A percentile compares a stretch with the other conserved stretches of the same genome.
Evolutionary conservation across 306 rosid genomes (phyloP).

Genomic region (Vigna nakashimae): DNA sequence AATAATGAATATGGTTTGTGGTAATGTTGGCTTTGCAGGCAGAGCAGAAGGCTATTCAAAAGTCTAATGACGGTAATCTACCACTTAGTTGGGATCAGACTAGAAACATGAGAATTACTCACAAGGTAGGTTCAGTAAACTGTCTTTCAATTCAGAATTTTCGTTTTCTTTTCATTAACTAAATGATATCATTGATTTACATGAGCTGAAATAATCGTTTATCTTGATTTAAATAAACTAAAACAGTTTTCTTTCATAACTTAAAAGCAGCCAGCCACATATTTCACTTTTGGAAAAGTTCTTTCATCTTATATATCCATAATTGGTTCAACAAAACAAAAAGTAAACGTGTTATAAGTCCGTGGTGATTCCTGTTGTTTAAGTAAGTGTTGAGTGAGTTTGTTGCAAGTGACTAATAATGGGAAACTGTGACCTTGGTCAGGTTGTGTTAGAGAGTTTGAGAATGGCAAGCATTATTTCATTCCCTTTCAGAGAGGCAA

Average conservation of each 20-base stretch:
- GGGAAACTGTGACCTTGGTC: slow-evolving; percentile 39
- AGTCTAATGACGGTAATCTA: slow-evolving; percentile 55
- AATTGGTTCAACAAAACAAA: neutral
- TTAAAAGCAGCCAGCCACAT: neutral
- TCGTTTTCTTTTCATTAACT: too few species aligned
- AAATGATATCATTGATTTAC: too few species aligned
- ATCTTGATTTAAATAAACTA: too few species aligned
- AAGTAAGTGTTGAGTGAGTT: slow-evolving; percentile 2
- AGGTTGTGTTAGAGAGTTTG: slow-evolving; percentile 90
- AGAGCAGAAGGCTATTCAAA: slow-evolving; percentile 68
- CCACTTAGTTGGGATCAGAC: slow-evolving; percentile 76
- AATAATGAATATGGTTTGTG: slow-evolving; percentile 29
- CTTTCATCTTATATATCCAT: neutral
- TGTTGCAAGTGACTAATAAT: slow-evolving; percentile 37
- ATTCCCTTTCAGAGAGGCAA: slow-evolving; percentile 91
- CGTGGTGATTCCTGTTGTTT: neutral
- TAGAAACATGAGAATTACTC: slow-evolving; percentile 71
- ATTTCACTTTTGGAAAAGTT: neutral
- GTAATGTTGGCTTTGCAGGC: slow-evolving; percentile 58
- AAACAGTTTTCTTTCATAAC: neutral
- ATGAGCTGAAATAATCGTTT: too few species aligned
- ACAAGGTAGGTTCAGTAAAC: slow-evolving; percentile 58
- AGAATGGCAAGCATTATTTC: slow-evolving; percentile 95
- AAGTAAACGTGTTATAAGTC: neutral
- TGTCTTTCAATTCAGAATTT: too few species aligned